Conservation (phyloP, 2,329 filamentous ascomycete species). For the Clonostachys byssicola region DNA sequence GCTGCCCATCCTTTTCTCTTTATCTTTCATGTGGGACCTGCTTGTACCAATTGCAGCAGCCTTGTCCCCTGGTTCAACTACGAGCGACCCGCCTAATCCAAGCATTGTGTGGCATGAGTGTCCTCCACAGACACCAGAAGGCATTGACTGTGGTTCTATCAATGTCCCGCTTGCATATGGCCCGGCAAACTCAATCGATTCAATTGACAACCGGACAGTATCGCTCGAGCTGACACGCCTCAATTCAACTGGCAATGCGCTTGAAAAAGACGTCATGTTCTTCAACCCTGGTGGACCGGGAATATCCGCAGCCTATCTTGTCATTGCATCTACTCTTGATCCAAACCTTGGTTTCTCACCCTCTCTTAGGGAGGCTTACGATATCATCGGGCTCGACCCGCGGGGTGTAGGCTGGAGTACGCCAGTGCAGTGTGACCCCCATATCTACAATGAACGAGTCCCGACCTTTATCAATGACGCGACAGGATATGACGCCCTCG, state of each 20-base stretch:
- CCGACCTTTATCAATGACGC: slow-evolving; percentile 2
- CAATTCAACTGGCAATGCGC: neutral
- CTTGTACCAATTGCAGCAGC: no score
- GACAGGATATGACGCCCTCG: slow-evolving; percentile 4
- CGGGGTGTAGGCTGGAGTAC: slow-evolving; percentile 34
- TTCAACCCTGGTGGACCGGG: slow-evolving; percentile 16
- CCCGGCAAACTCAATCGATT: slow-evolving; percentile 4
- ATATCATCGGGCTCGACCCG: slow-evolving; percentile 37
- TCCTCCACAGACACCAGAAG: neutral
- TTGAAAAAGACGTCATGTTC: slow-evolving; percentile 5
- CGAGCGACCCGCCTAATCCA: no score
- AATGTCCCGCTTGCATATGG: neutral
- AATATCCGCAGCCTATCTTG: slow-evolving; percentile 1
- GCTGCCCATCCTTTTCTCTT: no score
- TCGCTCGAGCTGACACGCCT: neutral
- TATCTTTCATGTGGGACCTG: no score
- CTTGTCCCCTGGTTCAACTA: no score
- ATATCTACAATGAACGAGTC: slow-evolving; percentile 11
- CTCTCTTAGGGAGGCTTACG: slow-evolving; percentile 19
- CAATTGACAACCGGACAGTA: neutral
- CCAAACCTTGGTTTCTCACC: slow-evolving; percentile 5
- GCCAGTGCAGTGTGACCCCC: slow-evolving; percentile 28
- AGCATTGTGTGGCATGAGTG: no score
- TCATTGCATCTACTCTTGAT: slow-evolving; percentile 1
- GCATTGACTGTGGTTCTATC: neutral